Conservation (phyloP, 1,139 yeast genomes). For the Yamadazyma triangularis region DNA sequence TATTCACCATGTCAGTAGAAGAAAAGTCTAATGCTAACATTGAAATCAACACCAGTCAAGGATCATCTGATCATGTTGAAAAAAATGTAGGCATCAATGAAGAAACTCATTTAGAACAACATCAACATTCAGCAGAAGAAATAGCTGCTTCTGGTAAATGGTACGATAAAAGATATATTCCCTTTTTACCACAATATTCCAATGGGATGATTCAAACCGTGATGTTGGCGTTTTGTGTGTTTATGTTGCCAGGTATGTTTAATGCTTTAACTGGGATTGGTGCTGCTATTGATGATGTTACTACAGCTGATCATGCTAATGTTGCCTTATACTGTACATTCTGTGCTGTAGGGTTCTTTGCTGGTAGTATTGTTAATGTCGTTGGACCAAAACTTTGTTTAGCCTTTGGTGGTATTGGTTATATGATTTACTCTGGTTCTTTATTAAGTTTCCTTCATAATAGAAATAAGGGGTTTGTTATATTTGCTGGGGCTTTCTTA, state of each 20-base stretch:
- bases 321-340: slow-evolving; percentile 57
- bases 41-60: slow-evolving; percentile 12
- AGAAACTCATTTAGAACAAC: slow-evolving; percentile 17
- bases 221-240: slow-evolving; percentile 44
- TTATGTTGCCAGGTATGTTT: slow-evolving; percentile 56
- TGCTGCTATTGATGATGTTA: slow-evolving; percentile 28
- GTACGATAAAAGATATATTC: slow-evolving; percentile 32
- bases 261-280: slow-evolving; percentile 56
- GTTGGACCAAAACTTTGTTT: slow-evolving; percentile 49
- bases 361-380: slow-evolving; percentile 55
- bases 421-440: slow-evolving; percentile 36
- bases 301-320: slow-evolving; percentile 47
- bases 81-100: background rate
- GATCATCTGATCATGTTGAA: slow-evolving; percentile 8
- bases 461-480: slow-evolving; percentile 40
- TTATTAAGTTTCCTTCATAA: slow-evolving; percentile 1
- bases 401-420: slow-evolving; percentile 53
- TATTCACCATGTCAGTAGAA: slow-evolving; percentile 12
- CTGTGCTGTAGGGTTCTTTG: slow-evolving; percentile 55
- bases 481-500: slow-evolving; percentile 55
- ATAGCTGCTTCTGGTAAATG: slow-evolving; percentile 16
- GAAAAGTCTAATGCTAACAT: slow-evolving; percentile 11
- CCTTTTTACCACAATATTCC: slow-evolving; percentile 37
- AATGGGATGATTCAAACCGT: slow-evolving; percentile 38
- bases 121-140: background rate